Conservation (phyloP, 2,329 filamentous ascomycete genomes). For the Exophiala spinifera region DNA sequence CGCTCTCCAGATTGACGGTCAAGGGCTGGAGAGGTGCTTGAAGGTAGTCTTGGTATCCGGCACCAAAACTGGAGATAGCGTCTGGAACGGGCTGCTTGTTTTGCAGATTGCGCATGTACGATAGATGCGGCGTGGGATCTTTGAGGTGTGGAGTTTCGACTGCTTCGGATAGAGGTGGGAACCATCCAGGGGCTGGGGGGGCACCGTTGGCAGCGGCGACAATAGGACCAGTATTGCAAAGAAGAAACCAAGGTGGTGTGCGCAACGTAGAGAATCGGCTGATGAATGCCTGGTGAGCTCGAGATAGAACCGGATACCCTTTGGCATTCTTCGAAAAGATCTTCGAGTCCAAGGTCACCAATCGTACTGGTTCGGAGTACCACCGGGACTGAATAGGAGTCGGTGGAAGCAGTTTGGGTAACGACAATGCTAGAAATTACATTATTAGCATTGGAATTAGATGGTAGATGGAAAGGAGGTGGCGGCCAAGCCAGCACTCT, state of each 20-base stretch:
- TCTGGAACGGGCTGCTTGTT: slow-evolving; percentile 68
- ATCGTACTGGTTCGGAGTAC: slow-evolving; percentile 61
- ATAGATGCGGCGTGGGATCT: slow-evolving; percentile 64
- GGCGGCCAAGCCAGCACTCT: background rate
- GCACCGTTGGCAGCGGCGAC: background rate
- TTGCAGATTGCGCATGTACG: slow-evolving; percentile 82
- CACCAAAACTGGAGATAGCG: slow-evolving; percentile 63
- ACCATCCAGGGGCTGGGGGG: slow-evolving; percentile 39
- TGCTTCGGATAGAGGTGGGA: slow-evolving; percentile 70
- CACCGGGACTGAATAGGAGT: slow-evolving; percentile 57
- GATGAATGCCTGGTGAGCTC: slow-evolving; percentile 57
- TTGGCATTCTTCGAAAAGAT: slow-evolving; percentile 58
- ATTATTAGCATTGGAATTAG: slow-evolving; percentile 12
- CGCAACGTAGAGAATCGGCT: slow-evolving; percentile 56
- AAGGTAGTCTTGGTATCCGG: slow-evolving; percentile 86
- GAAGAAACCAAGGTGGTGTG: slow-evolving; percentile 57
- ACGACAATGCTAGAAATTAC: slow-evolving; percentile 48
- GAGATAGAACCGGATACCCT: slow-evolving; percentile 58
- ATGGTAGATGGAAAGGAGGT: background rate
- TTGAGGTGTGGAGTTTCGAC: slow-evolving; percentile 48
- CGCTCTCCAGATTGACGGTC: slow-evolving; percentile 92
- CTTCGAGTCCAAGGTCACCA: slow-evolving; percentile 52
- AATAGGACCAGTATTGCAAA: no score
- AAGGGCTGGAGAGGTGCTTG: slow-evolving; percentile 92
- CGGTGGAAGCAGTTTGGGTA: slow-evolving; percentile 59